Conservation (phyloP, 1,284 basidiomycete species). For the Pholiota adiposa region DNA sequence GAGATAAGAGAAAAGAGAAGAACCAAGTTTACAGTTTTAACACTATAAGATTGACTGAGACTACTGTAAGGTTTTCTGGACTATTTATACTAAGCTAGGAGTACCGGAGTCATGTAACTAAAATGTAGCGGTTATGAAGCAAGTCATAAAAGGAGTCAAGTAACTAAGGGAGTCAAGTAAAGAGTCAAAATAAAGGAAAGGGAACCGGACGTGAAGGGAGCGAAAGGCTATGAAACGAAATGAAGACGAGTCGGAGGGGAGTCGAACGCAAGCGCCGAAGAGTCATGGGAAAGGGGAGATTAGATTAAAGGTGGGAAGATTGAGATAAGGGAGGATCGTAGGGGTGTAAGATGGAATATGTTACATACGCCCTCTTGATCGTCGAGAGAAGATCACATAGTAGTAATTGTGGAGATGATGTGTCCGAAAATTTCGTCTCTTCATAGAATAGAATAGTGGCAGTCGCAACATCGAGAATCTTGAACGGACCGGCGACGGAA, state of each 20-base stretch:
- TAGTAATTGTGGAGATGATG: too few species aligned
- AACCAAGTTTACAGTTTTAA: neutral
- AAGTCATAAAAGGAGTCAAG: too few species aligned
- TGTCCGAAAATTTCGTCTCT: too few species aligned
- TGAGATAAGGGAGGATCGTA: neutral
- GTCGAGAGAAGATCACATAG: too few species aligned
- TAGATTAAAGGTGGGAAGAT: neutral
- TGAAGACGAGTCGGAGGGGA: neutral
- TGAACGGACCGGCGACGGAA: too few species aligned
- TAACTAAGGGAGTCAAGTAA: neutral
- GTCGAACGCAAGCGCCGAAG: neutral
- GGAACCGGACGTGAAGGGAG: neutral
- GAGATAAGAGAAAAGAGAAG: neutral
- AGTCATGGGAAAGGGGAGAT: neutral
- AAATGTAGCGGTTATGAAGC: too few species aligned
- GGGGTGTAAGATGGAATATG: neutral
- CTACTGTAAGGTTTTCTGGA: neutral
- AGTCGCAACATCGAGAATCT: too few species aligned
- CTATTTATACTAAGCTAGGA: neutral
- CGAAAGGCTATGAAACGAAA: neutral
- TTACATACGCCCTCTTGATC: too few species aligned
- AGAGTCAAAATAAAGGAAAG: neutral
- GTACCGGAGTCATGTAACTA: neutral
- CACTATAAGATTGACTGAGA: neutral
- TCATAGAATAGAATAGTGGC: too few species aligned